Evolutionary conservation across 495 filamentous ascomycete species (phyloP), one percentile per base, ranked within the genome.

Genomic region (Hypoxylon lenormandii): DNA sequence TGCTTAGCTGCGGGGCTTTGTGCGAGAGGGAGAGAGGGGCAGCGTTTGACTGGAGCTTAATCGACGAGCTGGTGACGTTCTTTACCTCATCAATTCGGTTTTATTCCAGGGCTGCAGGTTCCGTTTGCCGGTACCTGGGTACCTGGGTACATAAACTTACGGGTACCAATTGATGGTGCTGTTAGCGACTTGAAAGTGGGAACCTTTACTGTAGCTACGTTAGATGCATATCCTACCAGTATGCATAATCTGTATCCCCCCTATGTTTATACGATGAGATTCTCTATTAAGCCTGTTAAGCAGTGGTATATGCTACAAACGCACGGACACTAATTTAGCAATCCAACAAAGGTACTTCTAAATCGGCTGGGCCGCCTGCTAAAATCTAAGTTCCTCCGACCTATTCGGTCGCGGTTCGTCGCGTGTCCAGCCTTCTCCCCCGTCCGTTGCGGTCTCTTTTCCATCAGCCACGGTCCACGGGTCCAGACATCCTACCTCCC

Each of bases 371-470:
- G 49, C 48, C 18, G 19, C 30, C 11, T 15, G 56, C 68, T 11
- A 66, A 70, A 66, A 52, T 50, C 30, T 18, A 70, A 15, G 68
- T 70, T 61, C 45, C 68, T 70, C 23, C 23, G 61, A 58, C 51
- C 58, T 30, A 58, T 66, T 70, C 36, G 68, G 57, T 70, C 68
- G 68, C 68, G 68, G 68, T 70, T 59, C 68, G 68, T 70, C 68
- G 68, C 68, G 68, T 70, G 61, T 70, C 57, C 62, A 62, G 68
- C 62, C 68, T 70, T 70, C 50, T 60, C 45, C 15, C 45, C 33
- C 50, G 26, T 59, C 48, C 36, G 56, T 66, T 54, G 43, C 49
- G 50, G 46, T 60, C 47, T 33, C 30, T 33, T 33, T 33, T 11
- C 28, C 57, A 66, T 66, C 57, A 70, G 67, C 67, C 61, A 70